These are phyloP conservation scores for Waltergamsia citrina DNA, from an alignment of 2,329 filamentous ascomycete genomes.

Conservation along the genomic window DNA sequence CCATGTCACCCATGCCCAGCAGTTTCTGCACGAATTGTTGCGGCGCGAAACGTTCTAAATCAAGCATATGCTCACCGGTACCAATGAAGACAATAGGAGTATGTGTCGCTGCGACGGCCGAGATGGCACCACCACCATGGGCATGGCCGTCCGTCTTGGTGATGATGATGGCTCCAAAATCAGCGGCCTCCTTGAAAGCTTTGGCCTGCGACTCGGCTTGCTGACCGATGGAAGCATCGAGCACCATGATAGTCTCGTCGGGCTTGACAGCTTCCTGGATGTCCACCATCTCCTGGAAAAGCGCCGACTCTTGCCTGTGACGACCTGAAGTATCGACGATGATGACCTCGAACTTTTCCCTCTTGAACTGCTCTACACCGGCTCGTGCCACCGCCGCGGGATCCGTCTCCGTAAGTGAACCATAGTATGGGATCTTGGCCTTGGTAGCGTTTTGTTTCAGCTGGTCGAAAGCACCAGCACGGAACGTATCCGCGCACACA, in stretches of 20 bases:
- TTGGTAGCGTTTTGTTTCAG: slow-evolving; percentile 98
- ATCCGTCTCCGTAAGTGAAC: slow-evolving; percentile 91
- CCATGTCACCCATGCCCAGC: slow-evolving; percentile 95
- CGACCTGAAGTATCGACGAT: slow-evolving; percentile 96
- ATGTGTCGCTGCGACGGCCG: slow-evolving; percentile 89
- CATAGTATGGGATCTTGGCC: slow-evolving; percentile 98
- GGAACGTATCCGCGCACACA: slow-evolving; percentile 96
- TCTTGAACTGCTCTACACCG: slow-evolving; percentile 98
- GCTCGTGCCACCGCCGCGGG: slow-evolving; percentile 89
- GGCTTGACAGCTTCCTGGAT: slow-evolving; percentile 86
- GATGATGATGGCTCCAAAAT: slow-evolving; percentile 97
- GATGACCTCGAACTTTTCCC: slow-evolving; percentile 95
- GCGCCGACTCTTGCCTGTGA: slow-evolving; percentile 86
- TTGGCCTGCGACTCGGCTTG: slow-evolving; percentile 89
- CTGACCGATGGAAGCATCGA: slow-evolving; percentile 94
- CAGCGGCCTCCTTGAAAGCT: slow-evolving; percentile 93
- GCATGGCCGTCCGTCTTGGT: slow-evolving; percentile 97
- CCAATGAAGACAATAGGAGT: slow-evolving; percentile 98
- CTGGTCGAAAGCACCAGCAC: slow-evolving; percentile 96
- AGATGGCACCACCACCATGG: slow-evolving; percentile 92
- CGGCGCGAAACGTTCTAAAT: slow-evolving; percentile 86
- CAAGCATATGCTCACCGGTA: slow-evolving; percentile 94
- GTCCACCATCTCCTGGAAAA: slow-evolving; percentile 97
- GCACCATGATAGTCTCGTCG: slow-evolving; percentile 96
- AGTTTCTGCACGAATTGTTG: slow-evolving; percentile 91